Conservation (phyloP, 2,329 filamentous ascomycete genomes). For the Akanthomyces muscarius region DNA sequence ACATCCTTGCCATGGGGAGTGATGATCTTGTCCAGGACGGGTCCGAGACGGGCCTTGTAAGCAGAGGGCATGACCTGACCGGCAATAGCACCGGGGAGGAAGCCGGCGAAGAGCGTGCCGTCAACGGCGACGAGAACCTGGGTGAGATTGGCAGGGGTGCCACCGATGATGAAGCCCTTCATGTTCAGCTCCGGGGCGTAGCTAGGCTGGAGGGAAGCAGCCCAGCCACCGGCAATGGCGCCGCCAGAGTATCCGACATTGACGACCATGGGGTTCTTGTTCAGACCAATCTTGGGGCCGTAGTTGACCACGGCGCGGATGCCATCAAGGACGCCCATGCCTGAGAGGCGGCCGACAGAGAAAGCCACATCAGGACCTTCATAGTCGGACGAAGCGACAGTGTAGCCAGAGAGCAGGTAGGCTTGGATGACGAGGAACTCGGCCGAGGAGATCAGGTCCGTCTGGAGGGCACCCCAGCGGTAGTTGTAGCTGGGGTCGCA, state of each 20-base stretch:
- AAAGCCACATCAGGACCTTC: constrained; percentile 17
- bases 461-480: constrained; percentile 7
- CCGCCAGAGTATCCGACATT: constrained; percentile 15
- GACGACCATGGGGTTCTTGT: constrained; percentile 14
- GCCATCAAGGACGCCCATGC: constrained; percentile 17
- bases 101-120: neutral
- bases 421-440: constrained; percentile 16
- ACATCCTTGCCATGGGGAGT: constrained; percentile 3
- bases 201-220: constrained; percentile 11
- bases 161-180: constrained; percentile 11
- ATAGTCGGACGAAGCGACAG: constrained; percentile 13
- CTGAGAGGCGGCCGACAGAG: neutral
- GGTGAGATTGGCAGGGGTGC: constrained; percentile 17
- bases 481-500: constrained; percentile 19
- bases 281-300: constrained; percentile 3
- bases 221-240: constrained; percentile 17
- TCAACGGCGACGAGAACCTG: constrained; percentile 6
- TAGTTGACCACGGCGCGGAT: constrained; percentile 15
- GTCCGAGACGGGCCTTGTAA: constrained; percentile 8
- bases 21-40: constrained; percentile 6
- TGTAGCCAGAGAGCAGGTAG: constrained; percentile 16
- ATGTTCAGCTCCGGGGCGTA: constrained; percentile 12
- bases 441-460: constrained; percentile 8
- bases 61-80: constrained; percentile 30
- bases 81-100: constrained; percentile 5